Percentiles rank a stretch among this genome's conserved stretches.
phyloP scores from a whole-genome alignment of 805 yeast species.

The Saccharomycopsis fibuligera region DNA sequence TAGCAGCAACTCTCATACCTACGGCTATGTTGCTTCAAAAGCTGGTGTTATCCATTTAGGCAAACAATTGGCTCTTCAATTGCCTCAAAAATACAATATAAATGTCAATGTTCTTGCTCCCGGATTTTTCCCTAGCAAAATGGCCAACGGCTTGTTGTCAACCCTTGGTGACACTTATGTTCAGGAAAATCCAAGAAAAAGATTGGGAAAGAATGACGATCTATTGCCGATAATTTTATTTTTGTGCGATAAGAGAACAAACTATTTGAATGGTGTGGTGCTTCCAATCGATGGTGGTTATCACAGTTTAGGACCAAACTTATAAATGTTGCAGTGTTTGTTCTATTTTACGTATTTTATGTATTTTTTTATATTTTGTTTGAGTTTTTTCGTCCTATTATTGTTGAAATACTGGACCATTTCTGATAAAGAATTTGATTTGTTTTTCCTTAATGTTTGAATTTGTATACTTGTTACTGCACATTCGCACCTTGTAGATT shows the following conservation, averaged over 20 bases:
- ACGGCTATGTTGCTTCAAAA: slow-evolving; percentile 68
- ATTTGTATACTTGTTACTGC: too few relatives aligned
- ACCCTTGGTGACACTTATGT: slow-evolving; percentile 53
- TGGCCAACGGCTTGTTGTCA: slow-evolving; percentile 58
- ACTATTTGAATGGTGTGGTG: slow-evolving; percentile 60
- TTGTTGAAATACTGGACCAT: not conserved
- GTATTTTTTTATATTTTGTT: not conserved
- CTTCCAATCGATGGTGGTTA: slow-evolving; percentile 70
- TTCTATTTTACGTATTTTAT: not conserved
- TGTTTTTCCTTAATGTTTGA: too few relatives aligned
- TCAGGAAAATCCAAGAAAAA: slow-evolving; percentile 73
- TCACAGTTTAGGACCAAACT: slow-evolving; percentile 32
- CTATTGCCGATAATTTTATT: slow-evolving; percentile 49
- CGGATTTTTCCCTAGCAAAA: slow-evolving; percentile 70
- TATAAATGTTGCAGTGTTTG: too few relatives aligned
- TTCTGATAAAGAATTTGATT: too few relatives aligned
- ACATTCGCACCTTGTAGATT: too few relatives aligned
- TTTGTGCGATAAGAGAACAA: slow-evolving; percentile 49
- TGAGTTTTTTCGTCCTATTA: not conserved
- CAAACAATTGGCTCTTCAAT: slow-evolving; percentile 53
- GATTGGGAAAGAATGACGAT: slow-evolving; percentile 60
- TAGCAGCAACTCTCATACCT: slow-evolving; percentile 37
- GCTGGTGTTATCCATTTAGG: slow-evolving; percentile 70
- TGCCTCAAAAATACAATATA: slow-evolving; percentile 55
- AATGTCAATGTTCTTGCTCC: slow-evolving; percentile 70